Conservation (phyloP, 2,329 filamentous ascomycete genomes). For the Myriosclerotinia duriaeana region DNA sequence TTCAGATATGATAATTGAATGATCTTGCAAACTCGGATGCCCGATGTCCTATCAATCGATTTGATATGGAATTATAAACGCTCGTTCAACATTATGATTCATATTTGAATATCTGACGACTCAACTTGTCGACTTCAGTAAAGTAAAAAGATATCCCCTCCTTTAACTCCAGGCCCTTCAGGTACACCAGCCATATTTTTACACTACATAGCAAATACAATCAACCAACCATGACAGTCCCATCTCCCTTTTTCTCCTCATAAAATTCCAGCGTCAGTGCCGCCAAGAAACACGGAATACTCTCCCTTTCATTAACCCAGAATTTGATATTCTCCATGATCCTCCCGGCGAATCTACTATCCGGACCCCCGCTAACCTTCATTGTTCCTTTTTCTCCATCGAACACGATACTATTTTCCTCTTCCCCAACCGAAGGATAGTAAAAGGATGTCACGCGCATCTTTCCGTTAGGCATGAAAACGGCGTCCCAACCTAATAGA, state of each 20-base stretch:
- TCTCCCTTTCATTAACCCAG: constrained; percentile 92
- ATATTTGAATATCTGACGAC: background rate
- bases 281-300: constrained; percentile 89
- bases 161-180: background rate
- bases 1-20: no score
- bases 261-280: constrained; percentile 92
- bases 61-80: background rate
- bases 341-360: constrained; percentile 80
- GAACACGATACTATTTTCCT: constrained; percentile 76
- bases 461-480: constrained; percentile 95
- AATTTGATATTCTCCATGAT: constrained; percentile 88
- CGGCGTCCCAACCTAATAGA: constrained; percentile 89
- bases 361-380: constrained; percentile 91
- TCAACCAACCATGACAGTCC: constrained; percentile 31
- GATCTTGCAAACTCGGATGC: no score
- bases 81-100: background rate
- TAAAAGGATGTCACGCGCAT: constrained; percentile 88
- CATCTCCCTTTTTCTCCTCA: constrained; percentile 55
- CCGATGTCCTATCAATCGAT: background rate
- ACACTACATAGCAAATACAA: background rate
- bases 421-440: constrained; percentile 63
- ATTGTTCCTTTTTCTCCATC: constrained; percentile 94
- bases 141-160: background rate
- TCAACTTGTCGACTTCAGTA: background rate
- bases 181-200: constrained; percentile 2